Base-by-base conservation (phyloP, 1,284 basidiomycete species). In the Trichosporon sp. region DNA sequence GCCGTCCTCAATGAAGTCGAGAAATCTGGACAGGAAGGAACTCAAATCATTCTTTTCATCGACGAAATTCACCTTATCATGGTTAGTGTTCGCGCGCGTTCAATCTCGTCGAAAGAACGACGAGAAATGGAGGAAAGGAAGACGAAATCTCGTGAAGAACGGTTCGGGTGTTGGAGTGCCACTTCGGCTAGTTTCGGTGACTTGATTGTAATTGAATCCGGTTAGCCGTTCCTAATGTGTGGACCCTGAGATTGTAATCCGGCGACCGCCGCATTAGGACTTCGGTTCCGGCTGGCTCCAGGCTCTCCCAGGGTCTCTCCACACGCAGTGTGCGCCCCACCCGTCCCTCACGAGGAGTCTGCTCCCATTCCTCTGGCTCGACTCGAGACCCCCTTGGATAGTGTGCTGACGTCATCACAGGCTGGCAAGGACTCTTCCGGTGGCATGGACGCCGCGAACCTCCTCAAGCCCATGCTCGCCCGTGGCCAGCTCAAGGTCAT, bases 41-140 rank as follows among this genome's bases (percentile, higher is more conserved):
- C 86, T 2, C 90, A 91, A 27, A 89, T 98, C 77, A 94, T 98
- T 74, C 88, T 99, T 44, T 98, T 98, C 86, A 90, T 98, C 76
- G 95, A 99, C 78, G 96, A 98, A 80, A 86, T 95, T 21, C 93
- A 96, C 78, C 88, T 95, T 53, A 91, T 97, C 83, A 94, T 95
- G 92, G 92, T 51, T 25, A 23, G 68, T 64, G 6, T 7, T n/a
- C 21, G 21, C 51, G 51, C 21, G n/a, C 51, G 12, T 11, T 25
- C 35, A 15, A 38, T 27, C 18, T 92, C 13, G 86, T 89, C 70
- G 91, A 32, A 63, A 31, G 11, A 27, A 7, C 27, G 8, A 34
- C 29, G n/a, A 66, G 64, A 47, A 27, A 44, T 34, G 7, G 44
- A 32, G 27, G 27, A 25, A n/a, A n/a, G n/a, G n/a, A n/a, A n/a